Percentiles rank a stretch among this genome's conserved stretches.
phyloP scores from a whole-genome alignment of 2,329 filamentous ascomycete species.

The Phaeosphaeriaceae sp. region DNA sequence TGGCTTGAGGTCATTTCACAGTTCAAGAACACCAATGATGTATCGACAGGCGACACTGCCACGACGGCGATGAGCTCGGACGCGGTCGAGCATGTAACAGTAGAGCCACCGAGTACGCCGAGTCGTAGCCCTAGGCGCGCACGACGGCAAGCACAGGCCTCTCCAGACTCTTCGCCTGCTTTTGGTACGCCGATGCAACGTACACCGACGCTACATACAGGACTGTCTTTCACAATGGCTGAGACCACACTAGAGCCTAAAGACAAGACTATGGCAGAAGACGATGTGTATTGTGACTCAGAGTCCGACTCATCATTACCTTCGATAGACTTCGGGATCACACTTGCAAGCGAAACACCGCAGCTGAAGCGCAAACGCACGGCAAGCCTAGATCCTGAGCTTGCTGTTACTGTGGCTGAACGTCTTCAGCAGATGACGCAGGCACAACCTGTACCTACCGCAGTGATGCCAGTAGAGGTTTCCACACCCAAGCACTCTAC shows the following conservation, averaged over 20 bases:
- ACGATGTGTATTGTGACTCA: neutral
- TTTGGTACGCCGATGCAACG: slow-evolving; percentile 28
- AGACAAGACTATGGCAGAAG: neutral
- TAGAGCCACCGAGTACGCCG: slow-evolving; percentile 8
- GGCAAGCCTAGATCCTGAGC: slow-evolving; percentile 18
- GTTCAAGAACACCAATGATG: slow-evolving; percentile 17
- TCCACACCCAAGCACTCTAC: neutral
- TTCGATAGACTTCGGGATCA: slow-evolving; percentile 26
- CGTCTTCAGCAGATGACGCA: neutral
- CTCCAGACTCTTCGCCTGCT: slow-evolving; percentile 28
- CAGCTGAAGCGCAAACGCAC: slow-evolving; percentile 37
- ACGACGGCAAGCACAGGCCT: slow-evolving; percentile 8
- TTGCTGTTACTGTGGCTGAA: neutral
- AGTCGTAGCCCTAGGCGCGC: neutral
- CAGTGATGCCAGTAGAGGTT: neutral
- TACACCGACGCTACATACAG: slow-evolving; percentile 20
- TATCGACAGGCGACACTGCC: neutral
- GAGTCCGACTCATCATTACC: slow-evolving; percentile 20
- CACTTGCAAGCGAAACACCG: slow-evolving; percentile 11
- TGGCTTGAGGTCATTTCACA: slow-evolving; percentile 35
- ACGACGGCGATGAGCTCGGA: neutral
- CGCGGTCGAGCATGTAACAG: neutral
- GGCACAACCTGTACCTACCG: neutral
- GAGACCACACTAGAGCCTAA: slow-evolving; percentile 25
- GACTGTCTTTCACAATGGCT: slow-evolving; percentile 30